phyloP scores from a whole-genome alignment of 148 eudicot species.

The Vaccinium myrtillus region DNA sequence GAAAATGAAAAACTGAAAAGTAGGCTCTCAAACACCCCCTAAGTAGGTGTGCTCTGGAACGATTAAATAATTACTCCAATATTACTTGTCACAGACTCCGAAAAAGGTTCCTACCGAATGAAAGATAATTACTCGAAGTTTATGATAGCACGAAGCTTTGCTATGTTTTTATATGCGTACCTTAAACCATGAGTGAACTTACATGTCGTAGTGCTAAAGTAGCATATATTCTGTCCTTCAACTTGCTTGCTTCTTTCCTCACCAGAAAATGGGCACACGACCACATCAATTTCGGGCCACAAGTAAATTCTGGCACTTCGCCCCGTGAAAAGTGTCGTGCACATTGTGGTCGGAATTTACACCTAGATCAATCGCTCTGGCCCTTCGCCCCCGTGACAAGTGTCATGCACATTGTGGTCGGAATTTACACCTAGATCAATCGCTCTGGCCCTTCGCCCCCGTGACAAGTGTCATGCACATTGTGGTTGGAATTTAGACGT shows the following conservation, averaged over 20 bases:
- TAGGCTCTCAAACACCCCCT: too few relatives aligned
- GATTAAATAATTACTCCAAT: too few relatives aligned
- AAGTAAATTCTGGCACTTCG: background rate
- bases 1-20: too few relatives aligned
- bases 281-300: background rate
- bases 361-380: background rate
- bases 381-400: background rate
- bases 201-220: constrained; percentile 2
- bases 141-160: background rate
- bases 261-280: background rate
- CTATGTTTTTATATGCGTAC: background rate
- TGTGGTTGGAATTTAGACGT: constrained; percentile 4
- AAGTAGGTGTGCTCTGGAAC: too few relatives aligned
- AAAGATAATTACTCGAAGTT: background rate
- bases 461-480: constrained; percentile 12
- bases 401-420: constrained; percentile 11
- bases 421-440: background rate
- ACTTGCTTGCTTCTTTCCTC: background rate
- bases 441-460: too few relatives aligned
- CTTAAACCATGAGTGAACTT: background rate
- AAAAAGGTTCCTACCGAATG: background rate
- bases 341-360: constrained; percentile 5
- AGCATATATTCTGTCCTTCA: background rate
- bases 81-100: background rate
- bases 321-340: background rate